These are phyloP conservation scores for Maudiozyma barnettii DNA, from an alignment of 805 yeast genomes.

Conservation along the genomic window DNA sequence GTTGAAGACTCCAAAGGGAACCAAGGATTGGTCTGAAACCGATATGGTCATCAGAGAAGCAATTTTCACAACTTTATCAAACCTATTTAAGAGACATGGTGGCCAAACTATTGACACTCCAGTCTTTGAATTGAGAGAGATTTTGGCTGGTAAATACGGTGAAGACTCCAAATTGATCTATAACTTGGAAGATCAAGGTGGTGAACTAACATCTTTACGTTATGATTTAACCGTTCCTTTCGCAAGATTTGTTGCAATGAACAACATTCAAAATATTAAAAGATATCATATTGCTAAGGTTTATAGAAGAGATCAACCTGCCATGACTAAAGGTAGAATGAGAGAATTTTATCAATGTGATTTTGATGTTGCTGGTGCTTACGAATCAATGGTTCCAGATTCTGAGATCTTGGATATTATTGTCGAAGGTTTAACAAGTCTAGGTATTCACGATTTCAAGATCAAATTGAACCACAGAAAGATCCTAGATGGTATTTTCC, in stretches of 20 bases:
- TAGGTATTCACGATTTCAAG: constrained; percentile 85
- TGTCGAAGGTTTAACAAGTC: constrained; percentile 73
- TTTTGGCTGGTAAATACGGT: constrained; percentile 94
- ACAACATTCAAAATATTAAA: constrained; percentile 80
- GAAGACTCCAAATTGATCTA: constrained; percentile 96
- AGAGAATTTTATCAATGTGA: constrained; percentile 99
- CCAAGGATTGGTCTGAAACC: constrained; percentile 97
- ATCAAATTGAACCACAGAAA: constrained; percentile 92
- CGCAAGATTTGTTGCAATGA: constrained; percentile 95
- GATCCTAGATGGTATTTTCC: constrained; percentile 90
- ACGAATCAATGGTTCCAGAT: constrained; percentile 94
- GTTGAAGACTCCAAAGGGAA: constrained; percentile 92
- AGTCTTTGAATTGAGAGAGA: constrained; percentile 91
- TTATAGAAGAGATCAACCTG: constrained; percentile 98
- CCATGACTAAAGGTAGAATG: constrained; percentile 99
- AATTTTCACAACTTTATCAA: constrained; percentile 62
- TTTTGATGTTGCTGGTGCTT: constrained; percentile 89
- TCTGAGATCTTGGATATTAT: constrained; percentile 75
- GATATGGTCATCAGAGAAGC: constrained; percentile 94
- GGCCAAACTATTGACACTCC: constrained; percentile 98
- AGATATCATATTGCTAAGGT: constrained; percentile 97
- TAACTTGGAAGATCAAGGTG: constrained; percentile 97
- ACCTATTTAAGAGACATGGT: constrained; percentile 87
- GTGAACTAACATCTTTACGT: constrained; percentile 89
- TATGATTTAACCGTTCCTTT: constrained; percentile 97